These are phyloP conservation scores for Hygrophorus russula DNA, from an alignment of 768 basidiomycete genomes.

Conservation along the genomic window DNA sequence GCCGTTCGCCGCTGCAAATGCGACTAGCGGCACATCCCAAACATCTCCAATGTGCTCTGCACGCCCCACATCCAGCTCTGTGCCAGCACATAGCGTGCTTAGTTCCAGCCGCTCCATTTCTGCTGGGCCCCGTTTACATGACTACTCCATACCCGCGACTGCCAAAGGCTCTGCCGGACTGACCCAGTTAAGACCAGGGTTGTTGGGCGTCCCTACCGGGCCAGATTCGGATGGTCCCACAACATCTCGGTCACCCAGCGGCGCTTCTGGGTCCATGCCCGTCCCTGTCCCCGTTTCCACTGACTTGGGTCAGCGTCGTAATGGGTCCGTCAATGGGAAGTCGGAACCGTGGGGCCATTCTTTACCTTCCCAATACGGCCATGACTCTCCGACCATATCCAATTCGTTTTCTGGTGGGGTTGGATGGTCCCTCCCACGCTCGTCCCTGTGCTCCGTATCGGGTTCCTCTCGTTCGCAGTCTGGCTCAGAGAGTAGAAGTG, in stretches of 20 bases:
- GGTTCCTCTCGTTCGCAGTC: slow-evolving; percentile 24
- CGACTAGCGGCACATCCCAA: slow-evolving; percentile 6
- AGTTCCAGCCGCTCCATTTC: slow-evolving; percentile 16
- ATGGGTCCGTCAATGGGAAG: too few species aligned
- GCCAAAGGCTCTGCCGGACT: slow-evolving; percentile 25
- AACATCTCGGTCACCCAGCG: background rate
- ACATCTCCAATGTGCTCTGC: slow-evolving; percentile 4
- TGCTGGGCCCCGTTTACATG: slow-evolving; percentile 51
- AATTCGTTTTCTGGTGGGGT: slow-evolving; percentile 17
- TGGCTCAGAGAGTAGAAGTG: slow-evolving; percentile 18
- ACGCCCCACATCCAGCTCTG: slow-evolving; percentile 38
- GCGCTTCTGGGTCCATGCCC: slow-evolving; percentile 12
- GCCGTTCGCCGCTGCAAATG: slow-evolving; percentile 22
- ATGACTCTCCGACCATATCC: slow-evolving; percentile 11
- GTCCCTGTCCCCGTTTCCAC: slow-evolving; percentile 24
- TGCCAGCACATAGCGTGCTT: slow-evolving; percentile 30
- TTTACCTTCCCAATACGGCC: slow-evolving; percentile 14
- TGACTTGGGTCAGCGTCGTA: too few species aligned
- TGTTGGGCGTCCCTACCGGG: slow-evolving; percentile 27
- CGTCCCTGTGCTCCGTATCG: slow-evolving; percentile 35
- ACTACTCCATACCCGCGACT: slow-evolving; percentile 41
- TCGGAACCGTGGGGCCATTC: slow-evolving; percentile 16
- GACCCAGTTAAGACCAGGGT: slow-evolving; percentile 51
- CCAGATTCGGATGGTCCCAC: slow-evolving; percentile 7
- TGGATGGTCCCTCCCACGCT: slow-evolving; percentile 46